Evolutionary conservation across 202 grass and related monocot species (phyloP).

Genomic region (Zoysia matrella): DNA sequence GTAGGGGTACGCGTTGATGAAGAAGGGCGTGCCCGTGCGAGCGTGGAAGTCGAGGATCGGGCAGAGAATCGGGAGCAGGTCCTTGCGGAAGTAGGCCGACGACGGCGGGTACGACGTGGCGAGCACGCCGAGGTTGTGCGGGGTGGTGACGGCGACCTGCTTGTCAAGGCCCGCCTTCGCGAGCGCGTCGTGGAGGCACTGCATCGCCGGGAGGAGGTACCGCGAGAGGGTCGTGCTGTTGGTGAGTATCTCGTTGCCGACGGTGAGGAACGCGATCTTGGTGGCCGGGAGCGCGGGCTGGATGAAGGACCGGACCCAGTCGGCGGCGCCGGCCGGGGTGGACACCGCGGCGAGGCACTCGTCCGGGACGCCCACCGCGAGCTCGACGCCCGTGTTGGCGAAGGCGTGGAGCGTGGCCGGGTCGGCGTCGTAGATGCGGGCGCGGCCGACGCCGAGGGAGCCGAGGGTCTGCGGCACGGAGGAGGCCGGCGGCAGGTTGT

Average conservation of each 20-base stretch:
- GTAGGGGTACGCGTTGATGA: constrained; percentile 82
- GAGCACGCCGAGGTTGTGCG: constrained; percentile 74
- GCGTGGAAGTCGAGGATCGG: constrained; percentile 73
- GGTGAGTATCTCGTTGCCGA: constrained; percentile 88
- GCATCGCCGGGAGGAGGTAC: constrained; percentile 72
- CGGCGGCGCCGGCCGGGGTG: constrained; percentile 48
- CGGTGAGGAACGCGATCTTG: constrained; percentile 69
- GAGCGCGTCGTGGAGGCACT: constrained; percentile 64
- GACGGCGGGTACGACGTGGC: constrained; percentile 71
- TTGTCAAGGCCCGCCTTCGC: constrained; percentile 46
- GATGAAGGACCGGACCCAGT: constrained; percentile 56
- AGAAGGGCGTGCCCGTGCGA: constrained; percentile 61
- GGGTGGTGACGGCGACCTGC: constrained; percentile 62
- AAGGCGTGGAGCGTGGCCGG: constrained; percentile 56
- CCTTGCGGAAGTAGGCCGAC: constrained; percentile 61
- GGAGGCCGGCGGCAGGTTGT: constrained; percentile 61
- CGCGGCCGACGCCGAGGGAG: constrained; percentile 58
- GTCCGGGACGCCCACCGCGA: constrained; percentile 68
- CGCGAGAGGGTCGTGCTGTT: constrained; percentile 51
- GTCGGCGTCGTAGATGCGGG: constrained; percentile 75
- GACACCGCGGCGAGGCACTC: constrained; percentile 57
- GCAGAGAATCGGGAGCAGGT: constrained; percentile 65
- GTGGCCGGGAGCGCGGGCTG: constrained; percentile 63
- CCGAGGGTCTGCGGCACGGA: constrained; percentile 47
- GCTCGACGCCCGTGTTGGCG: constrained; percentile 82